Base-by-base conservation (phyloP, 805 yeast genomes). In the Lipomyces yamadae region DNA sequence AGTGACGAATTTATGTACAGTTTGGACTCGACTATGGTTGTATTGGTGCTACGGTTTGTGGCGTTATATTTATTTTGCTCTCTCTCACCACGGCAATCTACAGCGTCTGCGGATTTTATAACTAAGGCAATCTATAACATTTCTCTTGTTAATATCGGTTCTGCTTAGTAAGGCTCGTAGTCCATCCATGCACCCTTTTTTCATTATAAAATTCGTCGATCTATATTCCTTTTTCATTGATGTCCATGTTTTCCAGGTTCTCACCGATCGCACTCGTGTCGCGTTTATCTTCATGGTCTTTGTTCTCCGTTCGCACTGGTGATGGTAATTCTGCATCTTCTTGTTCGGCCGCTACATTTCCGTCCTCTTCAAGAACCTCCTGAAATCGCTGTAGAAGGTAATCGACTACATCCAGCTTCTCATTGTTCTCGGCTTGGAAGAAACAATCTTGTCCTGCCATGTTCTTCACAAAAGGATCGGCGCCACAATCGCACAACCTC, bases 401-500 rank as follows among this genome's bases (percentile, higher is more conserved):
- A 53, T 85, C 88, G 71, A 91, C 96, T 18, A 92, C 88, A 35
- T 88, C 92, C 66, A 85, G 88, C 74, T 88, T 85, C 59, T 86
- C 87, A 72, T 87, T 89, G 71, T 84, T 85, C 75, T 93, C 97
- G 7, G 98, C 97, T 77, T 93, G 98, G 76, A 81, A 93, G 65
- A 94, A 87, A 0, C 91, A 84, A 76, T 95, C 98, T 75, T 92
- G 96, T 34, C 86, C 90, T 60, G 88, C 85, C 10, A 79, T 74
- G 79, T 95, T 95, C 77, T 88, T 89, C 48, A 85, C 74, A 73
- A 90, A 90, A 6, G 96, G 93, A 76, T 94, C 97, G 0, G 92
- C 96, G 72, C 85, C 90, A 65, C 85, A 83, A 29, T 90, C 94
- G 77, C 94, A 88, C 56, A 95, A 80, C 11, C 85, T 73, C 76